Evolutionary conservation across 129 eudicot genomes (phyloP), one percentile per base, ranked within the genome.

Genomic region (Flaveria brownii): DNA sequence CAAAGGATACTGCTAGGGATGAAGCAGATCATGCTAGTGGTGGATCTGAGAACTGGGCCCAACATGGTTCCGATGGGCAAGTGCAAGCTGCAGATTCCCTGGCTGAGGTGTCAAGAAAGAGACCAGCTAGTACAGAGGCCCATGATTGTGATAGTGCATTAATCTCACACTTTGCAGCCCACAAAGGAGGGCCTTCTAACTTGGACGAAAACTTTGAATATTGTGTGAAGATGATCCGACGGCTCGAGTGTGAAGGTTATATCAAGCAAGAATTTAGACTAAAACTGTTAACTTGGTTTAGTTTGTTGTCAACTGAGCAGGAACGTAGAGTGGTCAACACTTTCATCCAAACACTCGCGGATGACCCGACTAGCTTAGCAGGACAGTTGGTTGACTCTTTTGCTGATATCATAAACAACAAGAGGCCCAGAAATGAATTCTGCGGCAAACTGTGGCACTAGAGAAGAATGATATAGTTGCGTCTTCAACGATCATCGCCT

Each of bases 301-400:
- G 98, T 71, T 82, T 93, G 77, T 80, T 96, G 60, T 93, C 97
- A 42, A 93, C 88, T 1, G 96, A 86, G 73, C 92, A 93, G 76
- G 97, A 93, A 66, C 87, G 96, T 2, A 86, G 92, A 62, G 98
- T 93, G 74, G 95, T 93, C 15, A 83, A 90, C 82, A 88, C 98
- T 6, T 93, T 78, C 51, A 88, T 93, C 52, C 95, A 77, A 47
- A 82, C 92, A 8, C 78, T 93, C 2, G 56, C 76, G n/a, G 92
- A 93, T 62, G 98, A 93, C 72, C 98, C 92, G 9, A 66, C 77
- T 79, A 90, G 97, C 80, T 90, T 93, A 76, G 96, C 92, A 4
- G 97, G 86, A 49, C 98, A 93, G 78, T 72, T 93, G 85, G 86
- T 93, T 16, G 92, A 93, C 83, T 86, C 97, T 2, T 93, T 93